Evolutionary conservation across 2,329 filamentous ascomycete species (phyloP), one percentile per base, ranked within the genome.

Genomic region (Orbilia ellipsospora): DNA sequence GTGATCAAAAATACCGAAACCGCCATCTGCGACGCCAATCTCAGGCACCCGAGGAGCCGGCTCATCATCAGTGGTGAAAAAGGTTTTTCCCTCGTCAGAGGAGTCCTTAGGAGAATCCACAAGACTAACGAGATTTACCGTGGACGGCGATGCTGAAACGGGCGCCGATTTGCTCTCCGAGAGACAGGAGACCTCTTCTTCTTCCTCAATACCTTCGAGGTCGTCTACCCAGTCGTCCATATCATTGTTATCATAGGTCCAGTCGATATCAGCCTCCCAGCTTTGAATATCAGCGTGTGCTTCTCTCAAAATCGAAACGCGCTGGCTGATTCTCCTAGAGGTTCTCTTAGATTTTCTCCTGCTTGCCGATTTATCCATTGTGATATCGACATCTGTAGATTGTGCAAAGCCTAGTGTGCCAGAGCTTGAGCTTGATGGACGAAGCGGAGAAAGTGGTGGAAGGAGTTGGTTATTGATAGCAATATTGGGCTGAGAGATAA

Each of bases 221-320:
- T 75, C 72, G 20, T 77, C 67, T 13, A 66, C 66, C 73, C 66
- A 77, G 15, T 66, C 73, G n/a, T 77, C 73, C 6, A 77, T 40
- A 16, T 44, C 73, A 40, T 66, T 64, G 18, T 77, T 66, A 20
- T 72, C 73, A 31, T 77, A 77, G 0, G 73, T 66, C 73, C 73
- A 77, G 28, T 77, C 73, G 13, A 77, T 72, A 15, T 72, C 73
- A 3, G 65, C 73, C 31, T 77, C 73, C 73, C 73, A 77, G n/a
- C 44, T 70, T 20, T 70, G 66, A 28, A 56, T 56, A 10, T 77
- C 73, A 3, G 66, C 60, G 4, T 66, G 54, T 5, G 48, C 60
- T 12, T 77, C 61, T 6, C 44, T 51, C 6, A 70, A 44, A 23
- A 72, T 62, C 2, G 73, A 72, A 20, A 70, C 40, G 16, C 67